phyloP scores from a whole-genome alignment of 148 eudicot genomes.

The Talinum fruticosum region DNA sequence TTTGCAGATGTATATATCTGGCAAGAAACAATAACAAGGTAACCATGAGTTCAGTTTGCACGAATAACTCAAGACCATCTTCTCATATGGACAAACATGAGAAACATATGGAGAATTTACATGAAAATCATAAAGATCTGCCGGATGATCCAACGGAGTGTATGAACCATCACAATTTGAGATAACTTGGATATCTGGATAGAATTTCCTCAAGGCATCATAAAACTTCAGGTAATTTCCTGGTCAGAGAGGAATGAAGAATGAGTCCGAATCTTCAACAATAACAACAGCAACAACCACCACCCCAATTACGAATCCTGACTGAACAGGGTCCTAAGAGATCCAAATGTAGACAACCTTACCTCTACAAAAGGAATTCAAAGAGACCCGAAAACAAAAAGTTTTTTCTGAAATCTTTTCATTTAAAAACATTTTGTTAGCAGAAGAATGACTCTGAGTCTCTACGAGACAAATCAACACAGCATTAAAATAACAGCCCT shows the following conservation, averaged over 20 bases:
- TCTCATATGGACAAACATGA: neutral
- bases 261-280: neutral
- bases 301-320: too few relatives aligned
- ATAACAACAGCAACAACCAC: too few relatives aligned
- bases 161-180: conserved; percentile 79
- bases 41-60: neutral
- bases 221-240: conserved; percentile 84
- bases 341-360: too few relatives aligned
- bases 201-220: conserved; percentile 52
- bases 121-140: conserved; percentile 85
- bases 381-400: too few relatives aligned
- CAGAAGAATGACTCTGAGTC: too few relatives aligned
- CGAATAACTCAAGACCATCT: neutral
- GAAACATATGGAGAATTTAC: conserved; percentile 39
- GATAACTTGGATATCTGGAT: conserved; percentile 81
- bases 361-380: too few relatives aligned
- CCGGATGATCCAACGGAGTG: conserved; percentile 68
- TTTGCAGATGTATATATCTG: conserved; percentile 61
- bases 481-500: conserved; percentile 5
- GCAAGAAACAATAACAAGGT: conserved; percentile 12
- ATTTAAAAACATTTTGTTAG: too few relatives aligned
- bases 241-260: conserved; percentile 28
- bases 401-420: too few relatives aligned
- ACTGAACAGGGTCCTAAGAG: too few relatives aligned
- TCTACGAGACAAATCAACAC: neutral